Conservation (phyloP, 805 yeast genomes). For the Blastobotrys peoriensis region DNA sequence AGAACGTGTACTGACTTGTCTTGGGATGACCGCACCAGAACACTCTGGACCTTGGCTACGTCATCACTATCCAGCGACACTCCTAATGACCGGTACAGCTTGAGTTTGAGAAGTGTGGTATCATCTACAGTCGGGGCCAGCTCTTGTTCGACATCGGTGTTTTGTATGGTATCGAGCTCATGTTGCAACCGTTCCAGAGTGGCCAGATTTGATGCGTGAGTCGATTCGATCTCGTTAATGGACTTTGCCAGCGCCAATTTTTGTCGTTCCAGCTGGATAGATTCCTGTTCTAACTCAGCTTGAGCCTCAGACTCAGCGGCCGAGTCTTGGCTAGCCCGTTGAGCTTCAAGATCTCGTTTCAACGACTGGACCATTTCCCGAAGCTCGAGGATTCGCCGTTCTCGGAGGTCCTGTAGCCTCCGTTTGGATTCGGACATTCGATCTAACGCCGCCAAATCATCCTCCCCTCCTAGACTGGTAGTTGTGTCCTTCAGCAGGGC, state of each 20-base stretch:
- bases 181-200: conserved; percentile 16
- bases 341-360: conserved; percentile 21
- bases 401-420: conserved; percentile 12
- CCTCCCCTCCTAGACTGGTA: conserved; percentile 16
- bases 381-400: conserved; percentile 12
- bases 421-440: conserved; percentile 13
- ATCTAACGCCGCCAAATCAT: conserved; percentile 22
- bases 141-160: conserved; percentile 13
- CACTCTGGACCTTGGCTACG: conserved; percentile 14
- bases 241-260: conserved; percentile 25
- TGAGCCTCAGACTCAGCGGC: conserved; percentile 12
- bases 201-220: conserved; percentile 16
- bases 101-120: conserved; percentile 19
- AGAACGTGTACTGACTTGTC: conserved; percentile 20
- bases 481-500: background rate
- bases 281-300: conserved; percentile 12
- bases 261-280: conserved; percentile 22
- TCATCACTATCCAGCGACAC: conserved; percentile 18
- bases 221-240: conserved; percentile 25
- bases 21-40: conserved; percentile 18
- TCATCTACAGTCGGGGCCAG: conserved; percentile 13
- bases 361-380: conserved; percentile 16
- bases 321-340: conserved; percentile 13
- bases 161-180: conserved; percentile 17
- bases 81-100: conserved; percentile 22